Percentiles rank a stretch among this genome's conserved stretches.
phyloP scores from a whole-genome alignment of 352 stramenopile genomes.

The Globisporangium yorkense region DNA sequence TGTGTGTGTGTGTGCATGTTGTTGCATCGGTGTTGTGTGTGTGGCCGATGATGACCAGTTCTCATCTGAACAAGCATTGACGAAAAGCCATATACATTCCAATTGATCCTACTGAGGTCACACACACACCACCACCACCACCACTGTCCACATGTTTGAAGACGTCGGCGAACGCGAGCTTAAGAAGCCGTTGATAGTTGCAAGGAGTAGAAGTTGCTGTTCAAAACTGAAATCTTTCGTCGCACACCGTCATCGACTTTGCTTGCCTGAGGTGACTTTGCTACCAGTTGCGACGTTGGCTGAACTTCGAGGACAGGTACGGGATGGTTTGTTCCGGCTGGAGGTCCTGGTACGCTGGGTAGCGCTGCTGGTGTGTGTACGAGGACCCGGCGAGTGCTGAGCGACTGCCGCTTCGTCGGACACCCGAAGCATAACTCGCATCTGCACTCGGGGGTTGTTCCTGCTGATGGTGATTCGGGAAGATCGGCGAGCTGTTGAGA shows the following conservation, averaged over 20 bases:
- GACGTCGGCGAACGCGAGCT: neutral
- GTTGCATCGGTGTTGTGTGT: slow-evolving; percentile 2
- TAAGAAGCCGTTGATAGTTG: neutral
- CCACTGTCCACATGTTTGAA: too few species aligned
- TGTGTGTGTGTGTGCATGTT: neutral
- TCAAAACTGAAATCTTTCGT: neutral
- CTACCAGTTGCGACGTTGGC: slow-evolving; percentile 8
- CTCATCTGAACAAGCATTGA: slow-evolving; percentile 62
- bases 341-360: slow-evolving; percentile 20
- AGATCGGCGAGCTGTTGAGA: neutral
- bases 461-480: neutral
- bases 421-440: neutral
- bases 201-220: neutral
- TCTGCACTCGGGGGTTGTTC: too few species aligned
- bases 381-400: neutral
- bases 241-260: neutral
- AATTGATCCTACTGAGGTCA: slow-evolving; percentile 87
- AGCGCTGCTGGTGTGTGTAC: slow-evolving; percentile 39
- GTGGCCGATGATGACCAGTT: slow-evolving; percentile 68
- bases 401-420: neutral
- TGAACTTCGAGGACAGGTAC: slow-evolving; percentile 28
- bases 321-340: slow-evolving; percentile 27
- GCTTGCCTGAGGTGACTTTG: neutral
- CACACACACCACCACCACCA: slow-evolving; percentile 8
- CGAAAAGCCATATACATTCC: slow-evolving; percentile 76